These are phyloP conservation scores for Cutaneotrichosporon cutaneum DNA, from an alignment of 1,284 basidiomycete genomes.

Conservation along the genomic window DNA sequence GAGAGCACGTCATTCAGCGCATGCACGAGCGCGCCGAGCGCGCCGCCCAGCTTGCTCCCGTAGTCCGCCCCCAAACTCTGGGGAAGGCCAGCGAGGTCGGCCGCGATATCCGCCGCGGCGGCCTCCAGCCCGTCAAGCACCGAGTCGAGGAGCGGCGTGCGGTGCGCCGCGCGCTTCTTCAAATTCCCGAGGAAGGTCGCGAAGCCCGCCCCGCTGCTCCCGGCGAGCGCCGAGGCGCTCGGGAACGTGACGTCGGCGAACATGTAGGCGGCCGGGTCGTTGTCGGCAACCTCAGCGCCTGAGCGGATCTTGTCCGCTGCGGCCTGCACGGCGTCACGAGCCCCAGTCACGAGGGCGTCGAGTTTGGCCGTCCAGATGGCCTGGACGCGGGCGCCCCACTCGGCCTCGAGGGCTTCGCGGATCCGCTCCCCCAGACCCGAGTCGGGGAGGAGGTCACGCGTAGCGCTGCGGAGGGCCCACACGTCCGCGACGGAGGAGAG, in stretches of 20 bases:
- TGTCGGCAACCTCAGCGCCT: slow-evolving; percentile 14
- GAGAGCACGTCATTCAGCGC: slow-evolving; percentile 36
- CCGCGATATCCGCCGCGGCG: slow-evolving; percentile 33
- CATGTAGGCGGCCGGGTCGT: slow-evolving; percentile 38
- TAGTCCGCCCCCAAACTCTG: slow-evolving; percentile 29
- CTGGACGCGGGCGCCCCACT: slow-evolving; percentile 45
- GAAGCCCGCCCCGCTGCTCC: slow-evolving; percentile 27
- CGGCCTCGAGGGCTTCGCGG: slow-evolving; percentile 34
- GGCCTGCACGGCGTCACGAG: slow-evolving; percentile 26
- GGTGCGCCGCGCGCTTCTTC: slow-evolving; percentile 36
- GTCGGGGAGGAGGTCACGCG: slow-evolving; percentile 31
- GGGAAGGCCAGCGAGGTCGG: slow-evolving; percentile 39
- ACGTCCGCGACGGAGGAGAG: slow-evolving; percentile 44
- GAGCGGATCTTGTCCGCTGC: slow-evolving; percentile 31
- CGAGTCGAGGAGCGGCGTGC: slow-evolving; percentile 45
- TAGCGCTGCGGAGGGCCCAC: slow-evolving; percentile 38
- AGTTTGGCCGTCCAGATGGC: slow-evolving; percentile 46
- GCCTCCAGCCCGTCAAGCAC: slow-evolving; percentile 40
- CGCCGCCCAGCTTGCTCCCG: slow-evolving; percentile 22
- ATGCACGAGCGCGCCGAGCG: slow-evolving; percentile 32
- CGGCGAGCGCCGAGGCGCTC: slow-evolving; percentile 27
- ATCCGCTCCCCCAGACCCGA: slow-evolving; percentile 34
- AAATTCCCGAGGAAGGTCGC: slow-evolving; percentile 40
- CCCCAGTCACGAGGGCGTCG: slow-evolving; percentile 29
- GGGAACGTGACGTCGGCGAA: slow-evolving; percentile 47